A percentile compares a stretch with the other conserved stretches of the same genome.
Conservation (phyloP, 2,329 filamentous ascomycete species). For the Capronia epimyces region DNA sequence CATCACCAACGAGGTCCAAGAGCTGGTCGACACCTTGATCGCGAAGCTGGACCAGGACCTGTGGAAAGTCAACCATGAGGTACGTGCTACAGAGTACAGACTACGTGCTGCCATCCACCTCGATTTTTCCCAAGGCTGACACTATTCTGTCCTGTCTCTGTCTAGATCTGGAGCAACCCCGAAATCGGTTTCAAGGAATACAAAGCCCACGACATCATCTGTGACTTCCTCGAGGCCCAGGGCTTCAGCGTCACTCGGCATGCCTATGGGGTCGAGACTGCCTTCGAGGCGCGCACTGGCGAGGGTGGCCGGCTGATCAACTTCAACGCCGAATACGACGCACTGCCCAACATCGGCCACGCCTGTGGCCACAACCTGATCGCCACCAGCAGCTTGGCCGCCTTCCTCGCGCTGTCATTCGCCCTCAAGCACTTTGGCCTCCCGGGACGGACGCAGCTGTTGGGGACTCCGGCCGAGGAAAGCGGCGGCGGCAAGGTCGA, state of each 20-base stretch:
- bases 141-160: not conserved
- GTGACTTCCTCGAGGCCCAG: slow-evolving; percentile 40
- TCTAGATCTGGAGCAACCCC: slow-evolving; percentile 43
- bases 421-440: slow-evolving; percentile 25
- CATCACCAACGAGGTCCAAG: not conserved
- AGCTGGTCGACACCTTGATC: not conserved
- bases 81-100: too few relatives aligned
- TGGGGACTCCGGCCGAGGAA: slow-evolving; percentile 40
- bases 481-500: slow-evolving; percentile 38
- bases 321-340: slow-evolving; percentile 43
- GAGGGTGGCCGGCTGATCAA: slow-evolving; percentile 35
- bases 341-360: slow-evolving; percentile 39
- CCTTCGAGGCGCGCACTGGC: slow-evolving; percentile 47
- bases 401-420: slow-evolving; percentile 35
- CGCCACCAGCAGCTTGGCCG: slow-evolving; percentile 35
- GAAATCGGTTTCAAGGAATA: slow-evolving; percentile 50
- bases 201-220: slow-evolving; percentile 49
- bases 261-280: slow-evolving; percentile 49
- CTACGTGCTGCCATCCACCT: too few relatives aligned
- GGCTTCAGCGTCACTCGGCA: slow-evolving; percentile 47
- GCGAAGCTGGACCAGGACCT: not conserved
- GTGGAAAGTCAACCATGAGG: slow-evolving; percentile 7
- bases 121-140: not conserved
- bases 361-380: slow-evolving; percentile 41
- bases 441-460: slow-evolving; percentile 33